Percentiles rank a stretch among this genome's conserved stretches.
Conservation (phyloP, 176 grass and related monocot genomes). For the Echinochloa phyllopogon region DNA sequence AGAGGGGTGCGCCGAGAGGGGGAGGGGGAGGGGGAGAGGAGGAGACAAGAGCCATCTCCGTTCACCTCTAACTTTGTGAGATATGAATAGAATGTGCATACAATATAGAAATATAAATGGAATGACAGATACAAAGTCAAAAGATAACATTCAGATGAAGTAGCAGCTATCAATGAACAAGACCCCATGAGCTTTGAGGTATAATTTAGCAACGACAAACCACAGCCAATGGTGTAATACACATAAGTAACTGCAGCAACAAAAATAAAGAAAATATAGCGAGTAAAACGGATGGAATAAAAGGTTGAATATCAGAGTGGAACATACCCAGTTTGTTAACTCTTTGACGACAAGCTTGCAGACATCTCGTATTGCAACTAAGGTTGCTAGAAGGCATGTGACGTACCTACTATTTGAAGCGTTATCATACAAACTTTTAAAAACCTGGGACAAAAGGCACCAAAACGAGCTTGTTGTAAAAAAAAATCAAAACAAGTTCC, state of each 20-base stretch:
- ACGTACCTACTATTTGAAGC: slow-evolving; percentile 62
- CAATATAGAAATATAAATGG: neutral
- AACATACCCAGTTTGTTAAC: slow-evolving; percentile 78
- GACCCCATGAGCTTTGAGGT: neutral
- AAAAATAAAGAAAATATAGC: neutral
- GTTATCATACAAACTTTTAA: slow-evolving; percentile 84
- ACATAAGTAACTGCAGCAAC: neutral
- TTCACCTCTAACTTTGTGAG: no score
- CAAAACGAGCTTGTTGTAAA: slow-evolving; percentile 11
- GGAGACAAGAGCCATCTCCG: no score
- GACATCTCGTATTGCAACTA: slow-evolving; percentile 78
- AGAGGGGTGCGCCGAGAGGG: no score
- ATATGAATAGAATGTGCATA: no score
- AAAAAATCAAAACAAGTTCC: neutral
- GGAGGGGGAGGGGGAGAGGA: no score
- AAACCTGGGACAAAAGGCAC: slow-evolving; percentile 56
- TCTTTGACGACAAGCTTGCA: slow-evolving; percentile 91
- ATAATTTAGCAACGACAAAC: neutral
- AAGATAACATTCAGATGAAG: neutral
- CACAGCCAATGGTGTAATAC: neutral
- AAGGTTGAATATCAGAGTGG: neutral
- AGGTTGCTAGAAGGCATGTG: slow-evolving; percentile 62
- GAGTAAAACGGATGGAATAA: neutral
- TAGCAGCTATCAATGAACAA: neutral
- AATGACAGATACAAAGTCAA: neutral